Base-by-base conservation (phyloP, 305 asterid species). In the Striga hermonthica region DNA sequence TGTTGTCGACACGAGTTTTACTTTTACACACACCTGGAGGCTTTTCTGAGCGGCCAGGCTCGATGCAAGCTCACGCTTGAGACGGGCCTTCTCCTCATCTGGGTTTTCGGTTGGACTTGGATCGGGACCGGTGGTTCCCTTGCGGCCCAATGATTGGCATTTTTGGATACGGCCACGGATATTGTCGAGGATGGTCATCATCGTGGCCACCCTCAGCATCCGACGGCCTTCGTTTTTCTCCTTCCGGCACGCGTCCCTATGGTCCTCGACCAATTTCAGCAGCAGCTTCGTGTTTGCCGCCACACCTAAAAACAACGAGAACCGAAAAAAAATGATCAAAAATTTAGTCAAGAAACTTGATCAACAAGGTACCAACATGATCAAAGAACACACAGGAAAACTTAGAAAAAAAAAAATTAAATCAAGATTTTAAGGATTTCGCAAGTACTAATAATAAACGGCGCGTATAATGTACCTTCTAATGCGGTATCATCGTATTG, bases 181-280 rank as follows among this genome's bases (percentile, higher is more conserved):
- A 55, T 76, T 87, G 38, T 91, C 97, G 28, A 89, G 82, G 61
- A 91, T 89, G 36, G 93, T 81, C 87, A 91, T 72, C 98, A 91
- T 91, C 61, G 94, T 86, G 7, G 97, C 98, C 65, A 87, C 97
- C 83, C 98, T 83, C 31, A 93, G 71, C 96, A 81, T 87, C 60
- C 95, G 79, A 38, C 97, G 65, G 22, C 87, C 79, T 62, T 80
- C 96, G 3, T 81, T 89, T 54, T 74, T 83, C 65, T 80, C 90
- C 60, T 80, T 85, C 55, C 79, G 72, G 60, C 93, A 85, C 15
- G 93, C 90, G 35, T 79, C 73, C 80, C 87, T 86, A 72, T 92
- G 98, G 45, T 92, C 97, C 62, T 89, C 87, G 62, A 79, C 83
- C 54, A 92, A 75, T 78, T 89, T 92, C 64, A 92, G 64, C 38